A percentile compares a stretch with the other conserved stretches of the same genome.
phyloP scores from a whole-genome alignment of 169 alveolate species.

The Plasmodium adleri region DNA sequence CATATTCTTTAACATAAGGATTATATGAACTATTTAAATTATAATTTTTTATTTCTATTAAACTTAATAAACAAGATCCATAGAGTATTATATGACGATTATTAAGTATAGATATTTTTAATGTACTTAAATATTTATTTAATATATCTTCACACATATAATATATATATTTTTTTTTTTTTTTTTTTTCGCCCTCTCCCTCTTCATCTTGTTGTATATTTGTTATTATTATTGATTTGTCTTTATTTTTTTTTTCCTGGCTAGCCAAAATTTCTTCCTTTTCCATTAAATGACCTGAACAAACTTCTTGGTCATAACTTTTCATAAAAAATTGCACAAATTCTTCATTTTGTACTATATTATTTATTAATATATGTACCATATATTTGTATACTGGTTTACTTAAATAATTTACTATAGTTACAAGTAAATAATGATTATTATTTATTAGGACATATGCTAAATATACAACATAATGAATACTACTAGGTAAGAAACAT shows the following conservation, averaged over 20 bases:
- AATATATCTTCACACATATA: neutral
- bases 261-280: neutral
- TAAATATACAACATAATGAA: conserved; percentile 25
- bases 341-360: conserved; percentile 22
- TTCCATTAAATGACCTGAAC: neutral
- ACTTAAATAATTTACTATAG: conserved; percentile 32
- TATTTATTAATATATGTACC: conserved; percentile 11
- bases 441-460: conserved; percentile 14
- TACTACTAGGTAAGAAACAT: conserved; percentile 29
- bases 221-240: too few species aligned
- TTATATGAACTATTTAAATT: neutral
- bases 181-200: neutral
- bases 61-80: conserved; percentile 42
- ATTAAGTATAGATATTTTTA: conserved; percentile 38
- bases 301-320: neutral
- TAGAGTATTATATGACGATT: conserved; percentile 30
- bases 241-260: neutral
- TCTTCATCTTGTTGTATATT: neutral
- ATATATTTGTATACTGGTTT: conserved; percentile 54
- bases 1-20: conserved; percentile 28
- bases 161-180: neutral
- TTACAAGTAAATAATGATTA: conserved; percentile 32
- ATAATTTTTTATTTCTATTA: conserved; percentile 34
- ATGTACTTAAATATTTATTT: conserved; percentile 37
- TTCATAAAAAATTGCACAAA: conserved; percentile 14